Base-by-base conservation (phyloP, 129 eudicot species). In the Helianthus tuberosus region DNA sequence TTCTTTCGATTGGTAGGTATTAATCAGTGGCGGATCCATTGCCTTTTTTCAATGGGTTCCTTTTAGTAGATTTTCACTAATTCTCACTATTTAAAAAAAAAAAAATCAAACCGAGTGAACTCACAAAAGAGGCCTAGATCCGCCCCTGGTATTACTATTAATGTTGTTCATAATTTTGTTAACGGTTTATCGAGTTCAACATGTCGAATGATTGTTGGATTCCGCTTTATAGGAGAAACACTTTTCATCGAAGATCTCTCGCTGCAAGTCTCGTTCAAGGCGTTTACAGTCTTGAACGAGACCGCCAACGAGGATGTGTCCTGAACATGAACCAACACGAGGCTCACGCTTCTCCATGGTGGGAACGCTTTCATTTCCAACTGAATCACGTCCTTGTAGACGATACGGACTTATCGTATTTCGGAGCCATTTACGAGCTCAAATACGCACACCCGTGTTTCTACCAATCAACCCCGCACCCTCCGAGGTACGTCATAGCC, bases 241-340 rank as follows among this genome's bases (percentile, higher is more conserved):
- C 89, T 3, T 52, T 74, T 64, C 92, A 91, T 65, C 82, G 96
- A 53, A 84, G 89, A 71, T 84, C 90, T 10, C 63, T 88, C 10
- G 96, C 92, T 15, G 97, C 96, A 1, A 78, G 88, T 25, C 76
- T 91, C 44, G 85, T 88, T 36, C 85, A 86, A 65, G 92, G 92
- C 2, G 91, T 83, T 11, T 86, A 86, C 84, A 29, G 79, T 17
- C 57, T 88, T 11, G 96, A 91, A 79, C 78, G 88, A 3, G 95
- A 88, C 39, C 89, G 97, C 12, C 91, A 84, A 52, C 51, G 81
- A 29, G 82, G 77, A 16, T 82, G 81, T n/a, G n/a, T n/a, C n/a
- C n/a, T 20, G 10, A 78, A 72, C 11, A 83, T 82, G 7, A 69
- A 53, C 0, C 6, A 75, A 11, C 75, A 71, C 50, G 58, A 77